Conservation (phyloP, 1,284 basidiomycete species). For the Mycosarcoma maydis region DNA sequence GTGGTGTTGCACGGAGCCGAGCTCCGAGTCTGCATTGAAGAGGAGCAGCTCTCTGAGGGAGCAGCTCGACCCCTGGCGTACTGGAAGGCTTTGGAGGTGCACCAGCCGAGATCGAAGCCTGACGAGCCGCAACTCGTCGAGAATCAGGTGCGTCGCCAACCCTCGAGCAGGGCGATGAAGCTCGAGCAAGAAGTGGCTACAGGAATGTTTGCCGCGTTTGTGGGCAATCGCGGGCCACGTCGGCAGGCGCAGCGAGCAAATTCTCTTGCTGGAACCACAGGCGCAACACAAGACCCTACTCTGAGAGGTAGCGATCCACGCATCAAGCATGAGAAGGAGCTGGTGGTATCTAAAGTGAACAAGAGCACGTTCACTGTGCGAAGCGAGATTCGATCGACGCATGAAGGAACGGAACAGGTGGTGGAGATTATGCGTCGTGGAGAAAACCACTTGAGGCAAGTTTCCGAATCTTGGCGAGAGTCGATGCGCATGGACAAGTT, state of each 20-base stretch:
- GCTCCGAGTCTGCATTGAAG: slow-evolving; percentile 24
- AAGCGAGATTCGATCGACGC: slow-evolving; percentile 1
- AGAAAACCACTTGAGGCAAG: slow-evolving; percentile 1
- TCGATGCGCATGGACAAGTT: slow-evolving; percentile 13
- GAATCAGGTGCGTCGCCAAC: slow-evolving; percentile 18
- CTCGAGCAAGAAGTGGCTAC: slow-evolving; percentile 34
- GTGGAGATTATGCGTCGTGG: slow-evolving; percentile 26
- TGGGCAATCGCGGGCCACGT: slow-evolving; percentile 41
- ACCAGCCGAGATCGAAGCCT: not conserved
- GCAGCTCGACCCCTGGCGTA: slow-evolving; percentile 3
- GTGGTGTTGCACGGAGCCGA: slow-evolving; percentile 19
- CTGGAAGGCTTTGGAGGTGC: slow-evolving; percentile 41
- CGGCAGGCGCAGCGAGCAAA: slow-evolving; percentile 21
- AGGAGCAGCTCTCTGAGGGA: not conserved
- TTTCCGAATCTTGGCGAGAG: slow-evolving; percentile 3
- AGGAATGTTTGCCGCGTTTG: slow-evolving; percentile 42
- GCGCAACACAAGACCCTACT: no score
- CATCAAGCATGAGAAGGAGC: no score
- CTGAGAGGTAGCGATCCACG: no score
- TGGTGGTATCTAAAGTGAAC: slow-evolving; percentile 35
- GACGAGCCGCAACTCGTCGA: slow-evolving; percentile 1
- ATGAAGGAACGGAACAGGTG: slow-evolving; percentile 13
- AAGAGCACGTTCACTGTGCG: slow-evolving; percentile 22
- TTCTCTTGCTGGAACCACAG: slow-evolving; percentile 12
- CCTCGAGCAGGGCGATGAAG: slow-evolving; percentile 31